These are phyloP conservation scores for Leccinum subtestaceum DNA, from an alignment of 768 basidiomycete species.

Conservation along the genomic window DNA sequence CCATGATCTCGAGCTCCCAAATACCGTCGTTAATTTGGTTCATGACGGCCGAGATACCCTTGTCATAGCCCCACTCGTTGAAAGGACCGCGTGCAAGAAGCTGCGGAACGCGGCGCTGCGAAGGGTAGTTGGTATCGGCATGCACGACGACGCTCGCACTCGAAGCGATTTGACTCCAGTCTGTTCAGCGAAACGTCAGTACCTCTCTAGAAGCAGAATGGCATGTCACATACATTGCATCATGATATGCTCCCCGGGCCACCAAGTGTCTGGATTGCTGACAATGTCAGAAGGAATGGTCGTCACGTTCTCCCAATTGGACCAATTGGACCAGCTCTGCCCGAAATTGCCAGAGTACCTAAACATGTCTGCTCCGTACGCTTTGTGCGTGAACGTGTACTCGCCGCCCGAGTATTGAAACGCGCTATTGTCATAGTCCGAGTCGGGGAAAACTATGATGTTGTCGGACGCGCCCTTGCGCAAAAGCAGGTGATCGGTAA, in stretches of 20 bases:
- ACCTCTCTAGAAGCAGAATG: not conserved
- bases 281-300: conserved; percentile 61
- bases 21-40: conserved; percentile 55
- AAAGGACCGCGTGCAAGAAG: conserved; percentile 85
- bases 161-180: conserved; percentile 71
- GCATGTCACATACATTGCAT: conserved; percentile 67
- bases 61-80: conserved; percentile 91
- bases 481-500: conserved; percentile 73
- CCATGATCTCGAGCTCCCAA: conserved; percentile 90
- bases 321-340: conserved; percentile 80
- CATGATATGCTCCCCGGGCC: conserved; percentile 82
- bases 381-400: conserved; percentile 78
- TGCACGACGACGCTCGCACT: conserved; percentile 71
- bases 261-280: conserved; percentile 49
- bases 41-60: conserved; percentile 74
- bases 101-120: conserved; percentile 77
- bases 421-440: conserved; percentile 68
- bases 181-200: conserved; percentile 35
- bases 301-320: conserved; percentile 71
- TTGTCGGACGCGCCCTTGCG: conserved; percentile 77
- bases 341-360: conserved; percentile 88
- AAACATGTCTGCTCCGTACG: conserved; percentile 83
- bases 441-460: conserved; percentile 81
- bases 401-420: conserved; percentile 58
- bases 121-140: conserved; percentile 64